Evolutionary conservation across 176 grass and related monocot genomes (phyloP), one percentile per base, ranked within the genome.

Genomic region (Saccharum spontaneum): DNA sequence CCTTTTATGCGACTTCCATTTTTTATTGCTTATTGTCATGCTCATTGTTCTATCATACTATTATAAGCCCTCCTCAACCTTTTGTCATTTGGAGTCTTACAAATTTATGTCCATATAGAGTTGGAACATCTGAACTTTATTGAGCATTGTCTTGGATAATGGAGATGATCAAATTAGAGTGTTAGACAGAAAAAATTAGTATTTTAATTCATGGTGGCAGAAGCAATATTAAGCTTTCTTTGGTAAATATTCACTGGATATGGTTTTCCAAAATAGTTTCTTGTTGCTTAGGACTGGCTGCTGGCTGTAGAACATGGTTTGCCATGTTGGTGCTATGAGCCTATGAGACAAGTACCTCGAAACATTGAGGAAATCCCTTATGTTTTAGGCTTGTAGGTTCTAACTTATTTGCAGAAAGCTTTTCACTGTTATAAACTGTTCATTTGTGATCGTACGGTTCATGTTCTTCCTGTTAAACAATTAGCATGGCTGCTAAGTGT

Each of bases 41-140:
- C 37, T 60, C 33, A 30, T 69, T 36, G 43, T 76, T 84, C 33
- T 52, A 79, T 43, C 28, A 45, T 84, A 38, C 28, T 67, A 59
- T 75, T 60, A 55, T 79, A 68, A 37, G 73, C 67, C 59, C 59
- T 65, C 59, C 76, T 80, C 66, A 84, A 67, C 18, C 12, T 41
- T 65, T 79, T 33, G 50, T 31, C 45, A 65, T 70, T 71, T n/a
- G 30, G 66, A 70, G 78, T 70, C 71, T 26, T 84, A 37, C 73
- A 36, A 18, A 69, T 81, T 52, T 59, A 36, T 84, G 44, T 76
- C 50, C 41, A 61, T 75, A 6, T 68, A 69, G 39, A 61, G 23
- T 63, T 5, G 6, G 66, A 54, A 10, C n/a, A 41, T 78, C 54
- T 78, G 17, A 70, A 59, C 69, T 72, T 76, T 20, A 36, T 8